Evolutionary conservation across 1,139 yeast species (phyloP), one percentile per base, ranked within the genome.

Genomic region (Trichomonascaceae sp.): DNA sequence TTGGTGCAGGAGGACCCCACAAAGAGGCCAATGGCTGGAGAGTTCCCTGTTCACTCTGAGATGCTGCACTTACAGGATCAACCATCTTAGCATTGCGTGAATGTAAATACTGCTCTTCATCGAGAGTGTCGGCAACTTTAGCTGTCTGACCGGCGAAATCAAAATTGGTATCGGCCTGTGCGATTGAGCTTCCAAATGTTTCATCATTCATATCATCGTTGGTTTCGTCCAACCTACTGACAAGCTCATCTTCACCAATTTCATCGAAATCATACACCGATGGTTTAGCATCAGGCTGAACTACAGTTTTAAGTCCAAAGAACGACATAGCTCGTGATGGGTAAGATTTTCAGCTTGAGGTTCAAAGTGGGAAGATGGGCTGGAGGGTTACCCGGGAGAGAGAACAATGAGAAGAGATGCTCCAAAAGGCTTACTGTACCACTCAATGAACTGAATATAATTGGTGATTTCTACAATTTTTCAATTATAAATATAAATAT

Each of bases 161-260:
- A 67, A 87, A 89, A 65, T 88, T 93, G 57, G 82, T 80, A 51
- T 89, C 85, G 20, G 49, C 56, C 36, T 50, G 49, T 27, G 70
- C 78, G 8, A 78, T 73, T 53, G 72, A 76, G 49, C 74, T 77
- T 48, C 97, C 97, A 73, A 91, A 91, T 0, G 98, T 91, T 66
- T 88, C 96, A 58, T 84, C 87, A 67, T 91, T 91, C 64, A 88
- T 76, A 53, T 84, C 90, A 67, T 90, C 97, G 56, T 85, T 90
- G 39, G 81, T 84, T 60, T 86, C 95, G 47, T 78, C 79, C 50
- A 81, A 77, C 57, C 77, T 77, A 32, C 81, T 87, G 1, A 90
- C 93, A 56, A 86, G 77, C 2, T 91, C 91, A 54, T 68, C 70
- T 59, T 85, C 51, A 66, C 87, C 87, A 17, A 95, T 84, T 53